phyloP scores from a whole-genome alignment of 106 monocot species.

The Posidonia australis region DNA sequence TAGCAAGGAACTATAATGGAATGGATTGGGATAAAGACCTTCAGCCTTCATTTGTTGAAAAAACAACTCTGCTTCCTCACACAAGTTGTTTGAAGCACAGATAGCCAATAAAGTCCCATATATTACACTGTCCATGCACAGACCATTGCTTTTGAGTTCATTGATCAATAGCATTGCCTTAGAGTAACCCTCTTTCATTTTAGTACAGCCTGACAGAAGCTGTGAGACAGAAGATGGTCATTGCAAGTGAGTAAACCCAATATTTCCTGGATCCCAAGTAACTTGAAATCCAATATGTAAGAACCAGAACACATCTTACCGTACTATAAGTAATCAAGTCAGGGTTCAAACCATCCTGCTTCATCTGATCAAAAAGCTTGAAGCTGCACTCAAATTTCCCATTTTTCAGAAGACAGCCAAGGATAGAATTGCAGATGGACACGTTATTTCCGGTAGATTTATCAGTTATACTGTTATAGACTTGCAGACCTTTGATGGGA shows the following conservation, averaged over 20 bases:
- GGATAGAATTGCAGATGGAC: slow-evolving; percentile 75
- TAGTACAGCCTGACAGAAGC: slow-evolving; percentile 73
- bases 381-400: slow-evolving; percentile 54
- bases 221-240: slow-evolving; percentile 18
- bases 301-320: slow-evolving; percentile 29
- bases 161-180: slow-evolving; percentile 63
- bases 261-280: neutral
- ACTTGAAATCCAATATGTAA: neutral
- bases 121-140: slow-evolving; percentile 75
- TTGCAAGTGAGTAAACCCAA: neutral
- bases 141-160: slow-evolving; percentile 48
- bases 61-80: slow-evolving; percentile 65
- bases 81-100: slow-evolving; percentile 77
- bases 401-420: slow-evolving; percentile 73
- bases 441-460: slow-evolving; percentile 35
- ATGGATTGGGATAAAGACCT: slow-evolving; percentile 58
- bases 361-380: slow-evolving; percentile 84
- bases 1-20: slow-evolving; percentile 85
- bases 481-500: slow-evolving; percentile 52
- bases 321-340: slow-evolving; percentile 85
- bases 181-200: slow-evolving; percentile 51
- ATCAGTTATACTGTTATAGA: slow-evolving; percentile 59
- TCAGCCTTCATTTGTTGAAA: slow-evolving; percentile 78
- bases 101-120: slow-evolving; percentile 77
- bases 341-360: slow-evolving; percentile 55